Evolutionary conservation across 2,329 filamentous ascomycete genomes (phyloP), one percentile per base, ranked within the genome.

Genomic region (Tolypocladium nubicola): DNA sequence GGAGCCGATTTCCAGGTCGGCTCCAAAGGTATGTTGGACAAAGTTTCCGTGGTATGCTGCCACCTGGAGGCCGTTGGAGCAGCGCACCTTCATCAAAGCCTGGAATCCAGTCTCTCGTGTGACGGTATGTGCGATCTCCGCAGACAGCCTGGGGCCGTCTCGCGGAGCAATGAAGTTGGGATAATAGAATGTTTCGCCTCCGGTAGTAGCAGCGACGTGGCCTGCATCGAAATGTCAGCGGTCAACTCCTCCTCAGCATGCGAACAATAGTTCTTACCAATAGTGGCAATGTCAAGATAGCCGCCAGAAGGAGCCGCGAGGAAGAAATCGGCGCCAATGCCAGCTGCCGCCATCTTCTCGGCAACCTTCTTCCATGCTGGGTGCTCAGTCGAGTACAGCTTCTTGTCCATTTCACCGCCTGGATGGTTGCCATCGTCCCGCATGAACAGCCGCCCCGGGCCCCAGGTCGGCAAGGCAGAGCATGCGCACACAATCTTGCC

Each of bases 41-140:
- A 97, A 99, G 74, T 96, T 96, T 63, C 94, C 94, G 67, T 96
- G 90, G 68, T 99, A 99, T n/a, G 85, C 84, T 19, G 90, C 85
- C 19, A 99, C 88, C 70, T 99, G 94, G 55, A 99, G 79, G 21
- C 94, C 94, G 66, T 96, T 99, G 21, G 92, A 97, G 75, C 94
- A 99, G 61, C 94, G 88, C 58, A 99, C 93, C 78, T 99, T 99
- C 90, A 99, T 95, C 64, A 99, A 77, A 23, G 91, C 91, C 73
- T 97, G 93, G 76, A 90, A 97, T 26, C 94, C 94, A 52, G 93
- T 96, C 71, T 97, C 92, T 61, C 94, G 82, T 3, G 86, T 91
- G 37, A 97, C 84, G 0, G 89, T 85, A 67, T 97, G 93, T 63
- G 86, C 84, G 62, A 99, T 85, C 74, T 99, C 94, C 53, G 87